Percentiles rank a stretch among this genome's conserved stretches.
Evolutionary conservation across 805 yeast species (phyloP).

Genomic region (Ogataea philodendri): DNA sequence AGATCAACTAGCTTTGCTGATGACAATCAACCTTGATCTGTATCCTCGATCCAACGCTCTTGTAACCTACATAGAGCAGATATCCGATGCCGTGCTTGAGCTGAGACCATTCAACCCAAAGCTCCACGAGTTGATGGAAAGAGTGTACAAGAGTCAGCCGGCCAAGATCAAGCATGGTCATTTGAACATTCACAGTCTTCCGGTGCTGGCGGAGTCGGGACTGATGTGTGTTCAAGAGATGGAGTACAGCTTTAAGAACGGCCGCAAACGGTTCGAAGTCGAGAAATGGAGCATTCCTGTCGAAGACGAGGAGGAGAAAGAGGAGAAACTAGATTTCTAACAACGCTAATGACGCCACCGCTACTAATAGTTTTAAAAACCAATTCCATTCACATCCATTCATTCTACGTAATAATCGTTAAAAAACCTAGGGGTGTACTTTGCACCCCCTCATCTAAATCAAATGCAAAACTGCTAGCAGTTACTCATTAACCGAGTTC

Average conservation of each 20-base stretch:
- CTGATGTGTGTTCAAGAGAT: constrained; percentile 70
- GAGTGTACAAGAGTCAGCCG: constrained; percentile 69
- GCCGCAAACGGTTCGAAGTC: constrained; percentile 78
- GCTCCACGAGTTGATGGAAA: constrained; percentile 62
- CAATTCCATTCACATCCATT: too few relatives aligned
- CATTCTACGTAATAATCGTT: constrained; percentile 1
- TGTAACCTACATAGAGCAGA: constrained; percentile 51
- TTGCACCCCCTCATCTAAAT: constrained; percentile 3
- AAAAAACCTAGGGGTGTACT: too few relatives aligned
- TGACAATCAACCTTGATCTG: constrained; percentile 65
- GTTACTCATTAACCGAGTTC: constrained; percentile 8
- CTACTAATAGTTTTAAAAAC: constrained; percentile 1
- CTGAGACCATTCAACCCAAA: constrained; percentile 81
- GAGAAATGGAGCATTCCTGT: constrained; percentile 98
- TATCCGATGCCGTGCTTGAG: constrained; percentile 67
- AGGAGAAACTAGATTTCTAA: constrained; percentile 14
- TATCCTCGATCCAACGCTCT: constrained; percentile 53
- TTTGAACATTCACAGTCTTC: constrained; percentile 70
- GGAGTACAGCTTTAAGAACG: constrained; percentile 84
- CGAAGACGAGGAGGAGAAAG: constrained; percentile 63
- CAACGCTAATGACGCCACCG: background rate
- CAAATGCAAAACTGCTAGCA: constrained; percentile 8
- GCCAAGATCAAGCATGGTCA: constrained; percentile 82
- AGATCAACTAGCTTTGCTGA: constrained; percentile 40
- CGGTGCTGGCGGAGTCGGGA: constrained; percentile 72